Percentiles rank a stretch among this genome's conserved stretches.
These are phyloP conservation scores for Penicillium malachiteum DNA, from an alignment of 495 filamentous ascomycete genomes.

Conservation along the genomic window DNA sequence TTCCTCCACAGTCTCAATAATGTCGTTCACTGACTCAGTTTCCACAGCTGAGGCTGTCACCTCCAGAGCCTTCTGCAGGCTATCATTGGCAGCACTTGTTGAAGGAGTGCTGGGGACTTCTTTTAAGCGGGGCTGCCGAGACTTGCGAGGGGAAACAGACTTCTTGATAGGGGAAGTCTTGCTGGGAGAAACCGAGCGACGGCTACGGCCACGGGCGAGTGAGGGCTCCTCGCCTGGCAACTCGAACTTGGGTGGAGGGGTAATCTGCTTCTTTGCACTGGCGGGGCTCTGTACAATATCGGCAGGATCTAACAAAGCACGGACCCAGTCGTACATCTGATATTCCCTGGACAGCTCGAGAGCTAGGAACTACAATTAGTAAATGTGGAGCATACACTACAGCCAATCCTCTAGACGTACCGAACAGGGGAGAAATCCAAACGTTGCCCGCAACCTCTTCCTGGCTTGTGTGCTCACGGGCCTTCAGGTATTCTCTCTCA, in stretches of 20 bases:
- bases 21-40: constrained; percentile 24
- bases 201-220: constrained; percentile 42
- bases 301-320: constrained; percentile 79
- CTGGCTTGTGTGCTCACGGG: constrained; percentile 68
- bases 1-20: constrained; percentile 29
- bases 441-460: constrained; percentile 97
- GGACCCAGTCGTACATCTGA: constrained; percentile 80
- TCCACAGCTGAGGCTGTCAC: constrained; percentile 38
- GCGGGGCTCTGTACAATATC: constrained; percentile 59
- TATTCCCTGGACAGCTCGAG: constrained; percentile 83
- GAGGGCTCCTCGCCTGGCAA: constrained; percentile 40
- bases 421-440: constrained; percentile 84
- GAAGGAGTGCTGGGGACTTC: constrained; percentile 44
- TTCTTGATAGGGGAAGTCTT: constrained; percentile 48
- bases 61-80: constrained; percentile 50
- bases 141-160: constrained; percentile 67
- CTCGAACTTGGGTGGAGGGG: constrained; percentile 67
- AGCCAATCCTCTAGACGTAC: constrained; percentile 44
- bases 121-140: constrained; percentile 61
- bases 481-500: constrained; percentile 85
- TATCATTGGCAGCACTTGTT: constrained; percentile 48
- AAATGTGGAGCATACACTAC: not conserved
- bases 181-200: constrained; percentile 59
- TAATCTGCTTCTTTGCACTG: constrained; percentile 63
- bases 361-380: constrained; percentile 46